Percentiles rank a stretch among this genome's conserved stretches.
Evolutionary conservation across 23 red algal species (phyloP).

Genomic region (Pyropia haitanensis): DNA sequence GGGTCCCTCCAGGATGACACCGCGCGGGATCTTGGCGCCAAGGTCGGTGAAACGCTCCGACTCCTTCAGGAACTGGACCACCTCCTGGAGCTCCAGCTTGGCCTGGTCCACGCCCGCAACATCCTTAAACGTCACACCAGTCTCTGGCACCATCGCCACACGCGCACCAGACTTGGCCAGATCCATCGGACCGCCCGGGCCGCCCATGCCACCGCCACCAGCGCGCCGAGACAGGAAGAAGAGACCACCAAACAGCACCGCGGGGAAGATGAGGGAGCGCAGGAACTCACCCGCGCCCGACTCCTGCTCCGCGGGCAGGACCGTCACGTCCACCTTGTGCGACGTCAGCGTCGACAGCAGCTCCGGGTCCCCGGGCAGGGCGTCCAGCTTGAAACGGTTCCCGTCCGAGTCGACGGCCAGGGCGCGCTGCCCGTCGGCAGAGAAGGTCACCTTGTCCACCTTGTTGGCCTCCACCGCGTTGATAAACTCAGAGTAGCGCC

Average conservation of each 20-base stretch:
- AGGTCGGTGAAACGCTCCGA: conserved; percentile 91
- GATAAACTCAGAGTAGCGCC: conserved; percentile 94
- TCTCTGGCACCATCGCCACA: conserved; percentile 90
- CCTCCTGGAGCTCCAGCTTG: conserved; percentile 93
- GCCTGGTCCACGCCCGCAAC: conserved; percentile 91
- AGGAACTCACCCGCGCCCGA: conserved; percentile 73
- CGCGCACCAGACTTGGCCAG: conserved; percentile 76
- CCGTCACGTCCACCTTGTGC: conserved; percentile 97
- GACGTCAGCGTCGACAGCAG: conserved; percentile 69
- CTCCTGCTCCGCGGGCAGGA: conserved; percentile 84
- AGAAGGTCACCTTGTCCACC: conserved; percentile 98
- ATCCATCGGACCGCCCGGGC: conserved; percentile 88
- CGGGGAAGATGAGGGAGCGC: conserved; percentile 87
- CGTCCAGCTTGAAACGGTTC: conserved; percentile 87
- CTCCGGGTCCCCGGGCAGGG: conserved; percentile 88
- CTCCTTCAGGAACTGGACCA: conserved; percentile 95
- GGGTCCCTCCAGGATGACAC: conserved; percentile 97
- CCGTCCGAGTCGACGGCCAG: conserved; percentile 94
- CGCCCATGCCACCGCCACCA: conserved; percentile 38
- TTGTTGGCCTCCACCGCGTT: conserved; percentile 66
- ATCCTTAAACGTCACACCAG: conserved; percentile 91
- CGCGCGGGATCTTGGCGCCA: conserved; percentile 86
- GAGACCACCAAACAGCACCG: conserved; percentile 87
- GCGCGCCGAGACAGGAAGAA: conserved; percentile 84
- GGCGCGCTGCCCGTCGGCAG: conserved; percentile 71